Base-by-base conservation (phyloP, 2,329 filamentous ascomycete species). In the Aciculosporium take region DNA sequence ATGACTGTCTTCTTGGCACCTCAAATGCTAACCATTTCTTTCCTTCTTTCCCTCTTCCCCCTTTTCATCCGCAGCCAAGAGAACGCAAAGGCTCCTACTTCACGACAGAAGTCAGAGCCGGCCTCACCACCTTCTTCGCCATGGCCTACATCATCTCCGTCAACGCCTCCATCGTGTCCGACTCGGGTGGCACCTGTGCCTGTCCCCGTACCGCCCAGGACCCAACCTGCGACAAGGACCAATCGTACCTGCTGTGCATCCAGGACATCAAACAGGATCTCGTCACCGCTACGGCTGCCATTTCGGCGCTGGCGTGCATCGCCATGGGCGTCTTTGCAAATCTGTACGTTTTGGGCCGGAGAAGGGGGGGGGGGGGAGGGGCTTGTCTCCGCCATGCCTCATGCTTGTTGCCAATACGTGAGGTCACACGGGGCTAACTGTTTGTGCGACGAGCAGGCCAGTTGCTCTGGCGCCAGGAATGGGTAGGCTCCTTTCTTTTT, bases 321-420 rank as follows among this genome's bases (percentile, higher is more conserved):
- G 79, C 70, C 60, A 87, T 93, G 81, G 86, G 86, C 17, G 60
- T 89, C 1, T 76, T 88, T 48, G 80, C 86, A 47, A 93, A 93
- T 50, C 67, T 89, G 68, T 71, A 53, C 50, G 68, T 62, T n/a
- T n/a, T n/a, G n/a, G n/a, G n/a, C n/a, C n/a, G n/a, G n/a, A n/a
- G n/a, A n/a, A n/a, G n/a, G n/a, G n/a, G n/a, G n/a, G n/a, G n/a
- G n/a, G n/a, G n/a, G n/a, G n/a, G n/a, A n/a, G n/a, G n/a, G n/a
- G n/a, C n/a, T n/a, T n/a, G n/a, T 9, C 23, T 28, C 27, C 27
- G 27, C 27, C 27, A 7, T 32, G 7, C 20, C 15, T 7, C 8
- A 37, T n/a, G n/a, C n/a, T 23, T 34, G 30, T 37, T 27, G 25
- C 21, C 25, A 10, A 27, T 4, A n/a, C n/a, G n/a, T n/a, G n/a